These are phyloP conservation scores for Arthrinium phaeospermum DNA, from an alignment of 2,329 filamentous ascomycete species.

Conservation along the genomic window DNA sequence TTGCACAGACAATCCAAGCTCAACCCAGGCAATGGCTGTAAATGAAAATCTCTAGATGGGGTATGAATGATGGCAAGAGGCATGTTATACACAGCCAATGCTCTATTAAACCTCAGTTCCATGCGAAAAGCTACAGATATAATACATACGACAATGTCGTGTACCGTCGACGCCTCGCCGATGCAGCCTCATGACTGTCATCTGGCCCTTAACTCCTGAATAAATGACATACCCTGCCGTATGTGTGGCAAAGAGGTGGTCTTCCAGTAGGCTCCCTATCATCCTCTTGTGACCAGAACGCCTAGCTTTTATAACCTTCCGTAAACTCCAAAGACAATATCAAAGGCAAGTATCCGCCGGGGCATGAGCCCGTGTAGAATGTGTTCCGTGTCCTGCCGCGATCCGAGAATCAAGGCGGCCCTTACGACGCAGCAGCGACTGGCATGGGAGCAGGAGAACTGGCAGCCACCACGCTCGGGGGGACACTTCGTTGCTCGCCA, in stretches of 20 bases:
- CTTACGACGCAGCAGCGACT: slow-evolving; percentile 47
- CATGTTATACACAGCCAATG: slow-evolving; percentile 6
- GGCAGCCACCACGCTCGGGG: slow-evolving; percentile 52
- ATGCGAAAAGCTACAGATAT: slow-evolving; percentile 2
- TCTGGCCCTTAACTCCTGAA: slow-evolving; percentile 23
- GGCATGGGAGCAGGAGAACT: slow-evolving; percentile 58
- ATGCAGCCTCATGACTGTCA: slow-evolving; percentile 20
- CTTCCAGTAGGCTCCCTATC: background rate
- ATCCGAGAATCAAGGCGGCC: background rate
- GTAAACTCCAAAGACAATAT: slow-evolving; percentile 30
- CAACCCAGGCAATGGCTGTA: background rate
- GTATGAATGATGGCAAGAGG: background rate
- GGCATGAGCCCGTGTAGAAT: slow-evolving; percentile 1
- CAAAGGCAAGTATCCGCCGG: slow-evolving; percentile 26
- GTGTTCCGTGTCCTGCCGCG: background rate
- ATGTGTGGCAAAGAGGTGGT: background rate
- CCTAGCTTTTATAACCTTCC: slow-evolving; percentile 35
- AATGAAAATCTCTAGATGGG: background rate
- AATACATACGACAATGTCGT: background rate
- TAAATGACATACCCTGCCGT: slow-evolving; percentile 1
- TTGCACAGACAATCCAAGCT: background rate
- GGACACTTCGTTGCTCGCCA: slow-evolving; percentile 58
- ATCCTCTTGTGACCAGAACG: slow-evolving; percentile 33
- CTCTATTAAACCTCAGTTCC: background rate
- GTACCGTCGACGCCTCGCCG: slow-evolving; percentile 20